Base-by-base conservation (phyloP, 1,284 basidiomycete genomes). In the Ganoderma sp. region DNA sequence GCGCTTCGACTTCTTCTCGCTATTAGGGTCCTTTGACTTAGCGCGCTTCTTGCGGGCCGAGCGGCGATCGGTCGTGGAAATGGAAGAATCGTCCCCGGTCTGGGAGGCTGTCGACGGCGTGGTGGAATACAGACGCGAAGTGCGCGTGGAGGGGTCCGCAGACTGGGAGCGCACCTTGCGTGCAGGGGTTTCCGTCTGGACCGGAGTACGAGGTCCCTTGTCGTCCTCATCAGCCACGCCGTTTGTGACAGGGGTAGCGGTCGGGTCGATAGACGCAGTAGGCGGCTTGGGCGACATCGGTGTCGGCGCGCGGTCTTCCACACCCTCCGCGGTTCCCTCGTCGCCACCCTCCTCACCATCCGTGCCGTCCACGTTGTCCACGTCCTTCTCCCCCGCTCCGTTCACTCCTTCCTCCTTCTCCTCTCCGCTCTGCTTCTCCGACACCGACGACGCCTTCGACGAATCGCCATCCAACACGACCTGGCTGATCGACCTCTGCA, bases 141-240 rank as follows among this genome's bases (percentile, higher is more conserved):
- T 87, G 81, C 67, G 85, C 77, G 28, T 85, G 80, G 77, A 85
- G 85, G 89, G 90, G 75, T 92, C 91, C 5, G 88, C 90, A 19
- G 92, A 93, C 71, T 91, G 90, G 5, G 92, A 92, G 28, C 92
- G 90, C 42, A 85, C 88, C 59, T 41, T 74, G 73, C 52, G 79
- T 74, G 61, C 75, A 7, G 58, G 39, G 75, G 60, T 75, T 67
- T 69, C 82, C 81, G 64, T 77, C 70, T 19, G 78, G 9, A 84
- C 72, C 17, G 85, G 83, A 17, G 84, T 84, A 37, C 80, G 75
- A 19, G 81, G 75, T 3, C 74, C 75, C 7, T 73, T 71, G 17
- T 65, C 71, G 8, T 77, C 77, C 19, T 80, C 79, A 19, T 69
- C 68, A 3, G 65, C 72, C 48, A 63, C 61, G 58, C 66, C 72